Evolutionary conservation across 306 rosid genomes (phyloP).

Genomic region (Rosa multiflora): DNA sequence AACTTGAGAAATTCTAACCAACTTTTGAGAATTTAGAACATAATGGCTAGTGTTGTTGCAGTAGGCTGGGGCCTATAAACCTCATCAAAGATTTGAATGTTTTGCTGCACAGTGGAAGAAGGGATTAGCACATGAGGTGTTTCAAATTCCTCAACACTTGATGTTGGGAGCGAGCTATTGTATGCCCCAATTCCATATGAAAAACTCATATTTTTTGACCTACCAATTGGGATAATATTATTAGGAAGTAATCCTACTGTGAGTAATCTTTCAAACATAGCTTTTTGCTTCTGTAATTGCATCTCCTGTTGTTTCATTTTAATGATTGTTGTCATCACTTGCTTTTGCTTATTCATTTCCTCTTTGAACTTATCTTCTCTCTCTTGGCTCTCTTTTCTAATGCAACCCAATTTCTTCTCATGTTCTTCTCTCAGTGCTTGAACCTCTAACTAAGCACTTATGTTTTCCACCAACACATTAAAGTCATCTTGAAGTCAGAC

Average conservation of each 20-base stretch:
- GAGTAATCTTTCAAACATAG: background rate
- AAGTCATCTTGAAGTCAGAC: background rate
- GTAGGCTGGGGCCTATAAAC: background rate
- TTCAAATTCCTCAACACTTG: background rate
- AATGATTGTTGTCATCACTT: background rate
- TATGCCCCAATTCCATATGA: background rate
- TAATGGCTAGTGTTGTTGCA: background rate
- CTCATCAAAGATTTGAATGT: background rate
- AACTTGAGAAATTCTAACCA: background rate
- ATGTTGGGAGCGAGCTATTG: background rate
- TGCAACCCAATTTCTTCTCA: background rate
- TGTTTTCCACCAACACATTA: background rate
- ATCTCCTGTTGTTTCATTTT: background rate
- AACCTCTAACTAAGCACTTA: background rate
- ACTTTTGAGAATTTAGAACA: background rate
- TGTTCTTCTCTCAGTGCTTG: background rate
- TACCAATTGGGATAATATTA: background rate
- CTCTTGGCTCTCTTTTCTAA: background rate
- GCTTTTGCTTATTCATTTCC: background rate
- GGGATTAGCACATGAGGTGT: too few species aligned
- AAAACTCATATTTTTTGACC: background rate
- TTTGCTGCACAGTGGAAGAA: background rate
- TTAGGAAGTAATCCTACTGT: too few species aligned
- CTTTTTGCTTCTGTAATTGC: background rate
- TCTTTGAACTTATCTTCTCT: background rate